Percentiles rank a stretch among this genome's conserved stretches.
Conservation (phyloP, 2,329 filamentous ascomycete genomes). For the Lasiodiplodia theobromae region DNA sequence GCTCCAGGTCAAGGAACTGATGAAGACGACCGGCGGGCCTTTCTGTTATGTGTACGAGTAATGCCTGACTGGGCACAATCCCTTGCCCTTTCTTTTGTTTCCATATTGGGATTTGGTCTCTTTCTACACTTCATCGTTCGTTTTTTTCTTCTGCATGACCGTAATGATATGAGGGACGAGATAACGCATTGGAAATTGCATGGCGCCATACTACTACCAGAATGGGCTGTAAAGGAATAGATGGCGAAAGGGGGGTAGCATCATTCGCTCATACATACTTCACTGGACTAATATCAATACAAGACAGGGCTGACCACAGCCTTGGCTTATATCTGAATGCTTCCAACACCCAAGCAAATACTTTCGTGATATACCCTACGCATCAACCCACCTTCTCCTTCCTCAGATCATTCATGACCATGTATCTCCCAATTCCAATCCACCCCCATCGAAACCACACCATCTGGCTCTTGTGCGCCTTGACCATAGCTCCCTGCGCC, state of each 20-base stretch:
- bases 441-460: slow-evolving; percentile 97
- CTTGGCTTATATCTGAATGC: not conserved
- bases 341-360: not conserved
- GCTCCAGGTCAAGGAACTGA: slow-evolving; percentile 47
- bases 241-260: not conserved
- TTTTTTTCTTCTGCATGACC: not conserved
- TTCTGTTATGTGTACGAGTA: slow-evolving; percentile 56
- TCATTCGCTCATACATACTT: slow-evolving; percentile 1
- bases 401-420: slow-evolving; percentile 90
- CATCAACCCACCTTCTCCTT: slow-evolving; percentile 57
- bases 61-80: not conserved
- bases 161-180: not conserved
- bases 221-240: not conserved
- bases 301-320: not conserved
- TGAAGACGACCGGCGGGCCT: slow-evolving; percentile 52
- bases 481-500: slow-evolving; percentile 86
- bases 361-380: not conserved
- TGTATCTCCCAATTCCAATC: slow-evolving; percentile 90
- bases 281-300: not conserved
- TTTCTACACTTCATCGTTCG: not conserved
- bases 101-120: not conserved
- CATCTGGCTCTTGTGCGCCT: slow-evolving; percentile 95
- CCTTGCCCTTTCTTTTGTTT: not conserved
- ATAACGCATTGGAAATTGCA: not conserved
- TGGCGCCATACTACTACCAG: not conserved